Base-by-base conservation (phyloP, 2,329 filamentous ascomycete genomes). In the Apiospora hydei region DNA sequence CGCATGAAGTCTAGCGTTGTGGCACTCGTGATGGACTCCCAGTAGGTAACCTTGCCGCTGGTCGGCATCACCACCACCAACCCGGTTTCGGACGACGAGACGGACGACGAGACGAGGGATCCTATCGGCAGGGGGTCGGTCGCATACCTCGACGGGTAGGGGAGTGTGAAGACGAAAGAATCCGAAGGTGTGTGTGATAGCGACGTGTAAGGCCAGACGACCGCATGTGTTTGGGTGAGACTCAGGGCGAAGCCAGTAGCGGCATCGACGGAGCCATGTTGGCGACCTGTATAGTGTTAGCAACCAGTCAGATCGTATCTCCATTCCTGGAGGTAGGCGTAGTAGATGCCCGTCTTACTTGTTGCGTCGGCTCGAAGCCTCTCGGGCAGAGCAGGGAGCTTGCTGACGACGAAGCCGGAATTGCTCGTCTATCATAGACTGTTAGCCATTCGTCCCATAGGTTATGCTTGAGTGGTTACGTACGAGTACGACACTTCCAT, bases 11-110 rank as follows among this genome's bases (percentile, higher is more conserved):
- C 94, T 71, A 97, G 88, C 0, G 94, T 94, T 51, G 95, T 93
- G 13, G 94, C 95, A 81, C 91, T 95, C 71, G 96, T 95, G 74
- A 98, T 93, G 51, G 94, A 97, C 81, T 98, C 96, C 95, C 96
- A 98, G 82, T 96, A 98, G 64, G 94, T 92, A 70, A 98, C 90
- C 81, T 92, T 95, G 70, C 96, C 96, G 68, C 88, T 95, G 24
- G 89, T 90, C 16, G 96, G 93, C 84, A 96, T 94, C 49, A 98
- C 88, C 49, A 98, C 89, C 41, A 99, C 90, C 49, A 99, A 87
- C 2, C 96, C 96, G 46, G 95, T 93, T 76, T 97, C 93, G 68
- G 90, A 90, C n/a, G 90, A 90, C 5, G 92, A 91, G 14, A 93
- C 91, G 6, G 94, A 93, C 69, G 93, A 92, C 0, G 93, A 92